A percentile compares a stretch with the other conserved stretches of the same genome.
phyloP scores from a whole-genome alignment of 139 green algal genomes.

The Micromonas pusilla region DNA sequence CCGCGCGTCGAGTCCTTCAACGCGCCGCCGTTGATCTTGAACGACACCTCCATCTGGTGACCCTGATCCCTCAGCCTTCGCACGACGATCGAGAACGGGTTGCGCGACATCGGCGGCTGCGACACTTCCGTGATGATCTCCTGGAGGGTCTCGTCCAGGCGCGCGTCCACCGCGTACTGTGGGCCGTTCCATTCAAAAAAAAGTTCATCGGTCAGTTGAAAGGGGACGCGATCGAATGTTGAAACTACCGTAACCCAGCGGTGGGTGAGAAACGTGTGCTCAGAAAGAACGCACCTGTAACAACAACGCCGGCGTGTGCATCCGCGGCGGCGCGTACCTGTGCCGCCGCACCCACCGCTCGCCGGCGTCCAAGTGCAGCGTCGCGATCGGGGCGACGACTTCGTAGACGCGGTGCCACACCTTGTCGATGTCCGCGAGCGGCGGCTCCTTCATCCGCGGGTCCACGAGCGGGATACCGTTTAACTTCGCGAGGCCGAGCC shows the following conservation, averaged over 20 bases:
- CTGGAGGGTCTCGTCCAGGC: conserved; percentile 9
- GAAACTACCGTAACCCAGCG: too few species aligned
- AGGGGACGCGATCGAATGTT: too few species aligned
- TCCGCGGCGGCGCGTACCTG: background rate
- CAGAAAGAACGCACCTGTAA: too few species aligned
- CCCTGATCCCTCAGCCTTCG: background rate
- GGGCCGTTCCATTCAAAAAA: too few species aligned
- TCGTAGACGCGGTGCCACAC: background rate
- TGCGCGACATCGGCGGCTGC: background rate
- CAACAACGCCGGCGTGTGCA: background rate
- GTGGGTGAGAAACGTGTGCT: too few species aligned
- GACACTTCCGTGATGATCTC: background rate
- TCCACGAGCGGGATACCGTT: background rate
- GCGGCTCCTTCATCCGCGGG: background rate
- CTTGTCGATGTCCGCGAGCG: background rate
- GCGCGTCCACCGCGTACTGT: conserved; percentile 10
- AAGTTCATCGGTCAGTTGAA: too few species aligned
- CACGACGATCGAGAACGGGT: background rate
- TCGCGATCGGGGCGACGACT: background rate
- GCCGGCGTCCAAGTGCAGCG: background rate
- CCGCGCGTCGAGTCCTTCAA: too few species aligned
- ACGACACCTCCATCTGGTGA: background rate
- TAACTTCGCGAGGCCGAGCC: background rate
- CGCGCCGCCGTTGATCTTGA: background rate
- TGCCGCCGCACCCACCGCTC: background rate